These are phyloP conservation scores for Suhomyces anneliseae DNA, from an alignment of 1,139 yeast species.

Conservation along the genomic window DNA sequence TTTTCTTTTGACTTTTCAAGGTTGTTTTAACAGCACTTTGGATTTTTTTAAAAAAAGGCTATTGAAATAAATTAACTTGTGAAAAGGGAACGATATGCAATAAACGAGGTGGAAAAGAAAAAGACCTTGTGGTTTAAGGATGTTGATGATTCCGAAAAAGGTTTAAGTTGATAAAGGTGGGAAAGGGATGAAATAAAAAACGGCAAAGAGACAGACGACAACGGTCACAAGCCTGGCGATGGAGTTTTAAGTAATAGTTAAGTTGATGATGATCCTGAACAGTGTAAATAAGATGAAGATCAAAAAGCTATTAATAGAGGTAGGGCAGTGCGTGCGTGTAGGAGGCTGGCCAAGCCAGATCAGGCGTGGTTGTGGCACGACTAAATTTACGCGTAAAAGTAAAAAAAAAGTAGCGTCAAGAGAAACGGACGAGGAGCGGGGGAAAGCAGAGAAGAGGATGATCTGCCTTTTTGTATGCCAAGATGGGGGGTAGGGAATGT, in stretches of 20 bases:
- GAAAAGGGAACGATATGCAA: not conserved
- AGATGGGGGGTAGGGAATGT: not conserved
- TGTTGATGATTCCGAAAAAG: not conserved
- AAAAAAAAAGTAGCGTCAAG: not conserved
- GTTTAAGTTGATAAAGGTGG: not conserved
- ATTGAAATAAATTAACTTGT: too few species aligned
- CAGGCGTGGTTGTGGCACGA: not conserved
- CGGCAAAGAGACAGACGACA: not conserved
- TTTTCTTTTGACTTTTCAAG: too few species aligned
- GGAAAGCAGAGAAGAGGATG: not conserved
- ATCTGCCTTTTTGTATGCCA: not conserved
- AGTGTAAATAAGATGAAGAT: not conserved
- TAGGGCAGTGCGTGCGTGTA: not conserved
- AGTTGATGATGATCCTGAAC: too few species aligned
- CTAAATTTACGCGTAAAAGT: not conserved
- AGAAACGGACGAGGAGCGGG: not conserved
- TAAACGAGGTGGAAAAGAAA: not conserved
- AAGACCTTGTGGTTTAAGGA: not conserved
- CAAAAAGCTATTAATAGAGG: slow-evolving; percentile 5
- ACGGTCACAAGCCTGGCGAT: not conserved
- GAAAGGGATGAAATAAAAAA: not conserved
- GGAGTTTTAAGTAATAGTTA: too few species aligned
- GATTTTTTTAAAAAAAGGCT: too few species aligned
- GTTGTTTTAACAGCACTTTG: not conserved
- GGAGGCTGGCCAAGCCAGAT: slow-evolving; percentile 1